Percentiles rank a stretch among this genome's conserved stretches.
Evolutionary conservation across 306 rosid genomes (phyloP).

Genomic region (Fragaria vesca): DNA sequence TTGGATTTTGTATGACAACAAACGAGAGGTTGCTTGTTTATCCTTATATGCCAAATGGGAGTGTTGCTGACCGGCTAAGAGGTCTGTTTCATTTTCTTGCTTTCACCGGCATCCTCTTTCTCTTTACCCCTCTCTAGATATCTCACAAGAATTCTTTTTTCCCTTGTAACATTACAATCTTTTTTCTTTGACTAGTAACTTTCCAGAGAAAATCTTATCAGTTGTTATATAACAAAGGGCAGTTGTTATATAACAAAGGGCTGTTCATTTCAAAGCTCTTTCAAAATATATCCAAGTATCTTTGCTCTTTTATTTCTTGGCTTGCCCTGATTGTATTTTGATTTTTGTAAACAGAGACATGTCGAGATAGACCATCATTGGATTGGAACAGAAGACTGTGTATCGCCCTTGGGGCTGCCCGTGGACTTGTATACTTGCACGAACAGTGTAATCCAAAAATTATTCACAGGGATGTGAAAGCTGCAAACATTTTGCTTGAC

Average conservation of each 20-base stretch:
- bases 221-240: background rate
- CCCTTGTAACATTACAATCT: background rate
- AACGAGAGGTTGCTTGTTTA: constrained; percentile 91
- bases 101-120: background rate
- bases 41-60: constrained; percentile 93
- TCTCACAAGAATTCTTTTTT: background rate
- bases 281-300: background rate
- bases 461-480: constrained; percentile 96
- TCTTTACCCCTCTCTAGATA: background rate
- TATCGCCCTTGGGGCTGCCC: constrained; percentile 81
- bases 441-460: constrained; percentile 93
- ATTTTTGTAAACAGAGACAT: constrained; percentile 45
- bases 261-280: background rate
- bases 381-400: constrained; percentile 82
- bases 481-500: constrained; percentile 91
- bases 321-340: background rate
- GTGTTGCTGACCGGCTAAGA: constrained; percentile 95
- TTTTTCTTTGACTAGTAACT: background rate
- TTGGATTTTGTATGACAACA: constrained; percentile 85
- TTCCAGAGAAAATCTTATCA: background rate
- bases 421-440: constrained; percentile 88
- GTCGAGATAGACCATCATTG: constrained; percentile 70
- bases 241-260: background rate
- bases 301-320: constrained; percentile 15
- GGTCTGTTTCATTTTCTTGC: constrained; percentile 52